These are phyloP conservation scores for Podospora tetraspora DNA, from an alignment of 495 filamentous ascomycete species.

Conservation along the genomic window DNA sequence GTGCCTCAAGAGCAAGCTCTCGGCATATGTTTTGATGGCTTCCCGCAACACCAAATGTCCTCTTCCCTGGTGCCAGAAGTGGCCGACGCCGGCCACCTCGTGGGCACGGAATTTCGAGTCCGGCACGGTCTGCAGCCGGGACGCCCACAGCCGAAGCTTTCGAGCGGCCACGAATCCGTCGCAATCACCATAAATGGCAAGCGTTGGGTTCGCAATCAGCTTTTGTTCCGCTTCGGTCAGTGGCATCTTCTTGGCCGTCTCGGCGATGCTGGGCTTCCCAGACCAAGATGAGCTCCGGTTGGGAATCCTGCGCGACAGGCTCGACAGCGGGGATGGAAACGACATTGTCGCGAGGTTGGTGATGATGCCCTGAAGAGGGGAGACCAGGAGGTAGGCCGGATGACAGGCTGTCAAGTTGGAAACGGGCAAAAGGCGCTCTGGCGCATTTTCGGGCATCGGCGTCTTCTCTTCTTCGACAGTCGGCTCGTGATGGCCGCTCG, in stretches of 20 bases:
- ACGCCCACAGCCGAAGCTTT: slow-evolving; percentile 67
- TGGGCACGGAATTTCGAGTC: slow-evolving; percentile 44
- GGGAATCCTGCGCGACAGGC: slow-evolving; percentile 15
- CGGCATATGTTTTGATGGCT: slow-evolving; percentile 25
- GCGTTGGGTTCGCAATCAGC: slow-evolving; percentile 51
- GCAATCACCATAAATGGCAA: slow-evolving; percentile 73
- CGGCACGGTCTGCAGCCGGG: slow-evolving; percentile 43
- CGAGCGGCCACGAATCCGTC: slow-evolving; percentile 69
- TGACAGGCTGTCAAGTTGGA: slow-evolving; percentile 22
- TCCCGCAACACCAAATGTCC: slow-evolving; percentile 49
- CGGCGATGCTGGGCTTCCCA: not conserved
- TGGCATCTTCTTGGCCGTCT: not conserved
- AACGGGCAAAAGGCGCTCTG: slow-evolving; percentile 24
- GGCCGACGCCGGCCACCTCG: slow-evolving; percentile 65
- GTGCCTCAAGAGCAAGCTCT: slow-evolving; percentile 7
- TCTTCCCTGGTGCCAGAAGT: slow-evolving; percentile 75
- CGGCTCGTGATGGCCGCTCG: slow-evolving; percentile 1
- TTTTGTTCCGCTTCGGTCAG: slow-evolving; percentile 42
- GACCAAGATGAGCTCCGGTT: slow-evolving; percentile 13
- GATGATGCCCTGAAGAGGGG: slow-evolving; percentile 65
- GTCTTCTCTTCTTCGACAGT: slow-evolving; percentile 5
- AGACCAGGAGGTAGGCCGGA: slow-evolving; percentile 71
- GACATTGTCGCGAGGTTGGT: slow-evolving; percentile 55
- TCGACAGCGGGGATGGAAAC: slow-evolving; percentile 24
- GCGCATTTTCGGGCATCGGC: slow-evolving; percentile 13